phyloP scores from a whole-genome alignment of 2,329 filamentous ascomycete genomes.

The Aureobasidium sp. region DNA sequence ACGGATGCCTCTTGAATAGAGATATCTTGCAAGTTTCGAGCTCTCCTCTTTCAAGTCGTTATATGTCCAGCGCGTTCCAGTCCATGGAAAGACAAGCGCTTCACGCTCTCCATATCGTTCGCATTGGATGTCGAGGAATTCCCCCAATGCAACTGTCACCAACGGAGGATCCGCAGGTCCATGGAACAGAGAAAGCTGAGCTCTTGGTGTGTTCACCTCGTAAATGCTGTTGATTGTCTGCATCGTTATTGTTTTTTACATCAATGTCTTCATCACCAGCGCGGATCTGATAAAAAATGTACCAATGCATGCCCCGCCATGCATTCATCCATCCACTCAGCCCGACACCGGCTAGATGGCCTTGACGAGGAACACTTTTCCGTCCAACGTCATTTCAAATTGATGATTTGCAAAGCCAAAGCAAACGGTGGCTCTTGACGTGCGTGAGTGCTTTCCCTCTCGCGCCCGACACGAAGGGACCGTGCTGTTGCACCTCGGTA shows the following conservation, averaged over 20 bases:
- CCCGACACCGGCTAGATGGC: slow-evolving; percentile 8
- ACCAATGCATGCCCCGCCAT: slow-evolving; percentile 14
- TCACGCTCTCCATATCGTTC: slow-evolving; percentile 59
- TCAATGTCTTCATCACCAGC: slow-evolving; percentile 4
- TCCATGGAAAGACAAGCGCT: slow-evolving; percentile 69
- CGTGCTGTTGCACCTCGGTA: not conserved
- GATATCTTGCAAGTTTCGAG: slow-evolving; percentile 33
- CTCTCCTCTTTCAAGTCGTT: slow-evolving; percentile 34
- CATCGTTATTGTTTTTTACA: slow-evolving; percentile 7
- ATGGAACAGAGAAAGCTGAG: slow-evolving; percentile 51
- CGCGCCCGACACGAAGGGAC: slow-evolving; percentile 1
- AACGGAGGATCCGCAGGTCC: slow-evolving; percentile 63
- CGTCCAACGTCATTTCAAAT: slow-evolving; percentile 4
- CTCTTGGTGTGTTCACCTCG: slow-evolving; percentile 8
- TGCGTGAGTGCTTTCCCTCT: not conserved
- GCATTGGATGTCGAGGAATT: slow-evolving; percentile 65
- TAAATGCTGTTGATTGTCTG: slow-evolving; percentile 14
- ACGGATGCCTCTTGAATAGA: slow-evolving; percentile 60
- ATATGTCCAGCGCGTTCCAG: slow-evolving; percentile 64
- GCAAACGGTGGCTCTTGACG: not conserved
- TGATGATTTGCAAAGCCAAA: not conserved
- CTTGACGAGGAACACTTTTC: not conserved
- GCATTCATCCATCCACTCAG: not conserved
- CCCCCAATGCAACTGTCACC: slow-evolving; percentile 63
- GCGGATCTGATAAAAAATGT: slow-evolving; percentile 17